Evolutionary conservation across 2,329 filamentous ascomycete species (phyloP).

Genomic region (Xylaria sp.): DNA sequence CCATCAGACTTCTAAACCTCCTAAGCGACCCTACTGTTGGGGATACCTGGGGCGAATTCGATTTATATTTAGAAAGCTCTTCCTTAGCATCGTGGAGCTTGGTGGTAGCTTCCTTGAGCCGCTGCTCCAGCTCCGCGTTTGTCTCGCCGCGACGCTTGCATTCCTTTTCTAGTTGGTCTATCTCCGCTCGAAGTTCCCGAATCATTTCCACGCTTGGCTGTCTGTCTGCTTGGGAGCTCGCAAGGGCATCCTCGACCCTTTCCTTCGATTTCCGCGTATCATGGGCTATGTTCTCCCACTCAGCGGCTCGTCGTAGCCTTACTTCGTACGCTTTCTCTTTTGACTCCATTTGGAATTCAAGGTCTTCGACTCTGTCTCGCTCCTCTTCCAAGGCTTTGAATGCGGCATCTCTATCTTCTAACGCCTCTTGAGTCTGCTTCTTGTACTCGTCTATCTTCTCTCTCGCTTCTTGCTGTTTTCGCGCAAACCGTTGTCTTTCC

Average conservation of each 20-base stretch:
- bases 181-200: background rate
- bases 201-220: background rate
- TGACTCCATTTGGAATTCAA: background rate
- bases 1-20: too few species aligned
- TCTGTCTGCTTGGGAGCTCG: background rate
- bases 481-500: constrained; percentile 3
- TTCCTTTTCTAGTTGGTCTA: background rate
- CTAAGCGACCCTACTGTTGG: background rate
- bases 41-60: background rate
- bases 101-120: background rate
- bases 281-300: background rate
- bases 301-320: background rate
- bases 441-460: constrained; percentile 7
- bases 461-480: constrained; percentile 1
- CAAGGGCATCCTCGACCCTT: background rate
- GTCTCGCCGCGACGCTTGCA: background rate
- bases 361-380: background rate
- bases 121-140: background rate
- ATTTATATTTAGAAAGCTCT: background rate
- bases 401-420: background rate
- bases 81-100: background rate
- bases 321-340: background rate
- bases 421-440: background rate
- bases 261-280: background rate
- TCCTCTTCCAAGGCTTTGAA: background rate